These are phyloP conservation scores for Linaria vulgaris DNA, from an alignment of 257 asterid species.

Conservation along the genomic window DNA sequence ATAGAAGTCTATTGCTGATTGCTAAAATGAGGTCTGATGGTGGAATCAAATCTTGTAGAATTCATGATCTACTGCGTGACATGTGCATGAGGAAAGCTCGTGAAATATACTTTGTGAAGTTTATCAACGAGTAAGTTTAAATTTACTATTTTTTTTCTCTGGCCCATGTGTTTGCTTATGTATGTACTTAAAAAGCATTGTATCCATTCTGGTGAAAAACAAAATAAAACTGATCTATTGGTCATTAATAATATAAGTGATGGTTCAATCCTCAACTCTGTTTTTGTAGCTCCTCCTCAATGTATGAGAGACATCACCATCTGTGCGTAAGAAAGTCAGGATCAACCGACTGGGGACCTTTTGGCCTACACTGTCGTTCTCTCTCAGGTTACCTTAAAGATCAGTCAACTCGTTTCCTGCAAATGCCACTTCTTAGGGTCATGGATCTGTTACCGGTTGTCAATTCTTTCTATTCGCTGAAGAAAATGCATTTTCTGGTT, in stretches of 20 bases:
- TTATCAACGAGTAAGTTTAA: neutral
- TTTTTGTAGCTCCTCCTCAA: neutral
- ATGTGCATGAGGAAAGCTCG: neutral
- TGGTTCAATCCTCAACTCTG: no score
- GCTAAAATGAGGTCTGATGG: neutral
- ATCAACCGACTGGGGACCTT: neutral
- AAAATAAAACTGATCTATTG: neutral
- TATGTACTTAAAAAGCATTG: neutral
- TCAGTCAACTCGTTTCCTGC: neutral
- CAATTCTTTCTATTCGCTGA: neutral
- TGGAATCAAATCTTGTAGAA: neutral
- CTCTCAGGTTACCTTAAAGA: neutral
- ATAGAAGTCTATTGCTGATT: neutral
- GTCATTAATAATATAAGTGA: no score
- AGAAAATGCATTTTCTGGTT: neutral
- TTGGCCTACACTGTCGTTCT: conserved; percentile 4
- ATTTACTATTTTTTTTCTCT: neutral
- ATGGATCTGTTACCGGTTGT: neutral
- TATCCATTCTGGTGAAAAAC: neutral
- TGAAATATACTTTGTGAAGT: neutral
- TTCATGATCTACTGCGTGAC: neutral
- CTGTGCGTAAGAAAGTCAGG: neutral
- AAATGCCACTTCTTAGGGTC: conserved; percentile 3
- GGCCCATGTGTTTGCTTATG: neutral
- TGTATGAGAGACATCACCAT: neutral